phyloP scores from a whole-genome alignment of 2,329 filamentous ascomycete species.

The Talaromyces rugulosus region DNA sequence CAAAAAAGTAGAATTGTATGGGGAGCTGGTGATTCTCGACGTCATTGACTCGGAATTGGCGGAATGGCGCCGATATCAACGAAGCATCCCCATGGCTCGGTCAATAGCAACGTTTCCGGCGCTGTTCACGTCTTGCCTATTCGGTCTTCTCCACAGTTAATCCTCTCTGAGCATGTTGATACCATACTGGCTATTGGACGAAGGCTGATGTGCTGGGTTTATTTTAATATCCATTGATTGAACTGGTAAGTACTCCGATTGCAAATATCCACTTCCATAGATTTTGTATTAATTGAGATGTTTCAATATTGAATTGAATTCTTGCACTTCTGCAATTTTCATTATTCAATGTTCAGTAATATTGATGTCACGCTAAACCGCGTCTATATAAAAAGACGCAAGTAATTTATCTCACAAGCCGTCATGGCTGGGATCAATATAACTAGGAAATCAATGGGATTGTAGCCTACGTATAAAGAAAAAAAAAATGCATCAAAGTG shows the following conservation, averaged over 20 bases:
- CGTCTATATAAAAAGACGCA: too few relatives aligned
- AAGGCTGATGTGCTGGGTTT: not conserved
- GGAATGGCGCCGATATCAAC: not conserved
- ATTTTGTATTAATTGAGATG: not conserved
- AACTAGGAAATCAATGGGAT: not conserved
- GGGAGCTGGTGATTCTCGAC: not conserved
- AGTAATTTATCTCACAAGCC: too few relatives aligned
- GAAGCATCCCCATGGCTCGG: not conserved
- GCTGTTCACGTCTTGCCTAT: not conserved
- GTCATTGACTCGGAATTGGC: slow-evolving; percentile 2
- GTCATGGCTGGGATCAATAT: not conserved
- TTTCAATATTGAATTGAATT: not conserved
- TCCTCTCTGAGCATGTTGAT: not conserved
- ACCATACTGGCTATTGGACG: not conserved
- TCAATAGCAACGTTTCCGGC: not conserved
- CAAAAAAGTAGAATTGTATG: not conserved
- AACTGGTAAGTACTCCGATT: not conserved
- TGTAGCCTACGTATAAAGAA: not conserved
- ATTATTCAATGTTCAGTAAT: not conserved
- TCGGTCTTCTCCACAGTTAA: not conserved
- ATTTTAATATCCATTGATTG: not conserved
- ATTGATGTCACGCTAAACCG: too few relatives aligned
- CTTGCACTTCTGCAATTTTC: not conserved
- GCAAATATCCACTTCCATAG: not conserved
- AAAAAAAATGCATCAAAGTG: slow-evolving; percentile 1